Base-by-base conservation (phyloP, 2,329 filamentous ascomycete genomes). In the Monosporascus sp. region DNA sequence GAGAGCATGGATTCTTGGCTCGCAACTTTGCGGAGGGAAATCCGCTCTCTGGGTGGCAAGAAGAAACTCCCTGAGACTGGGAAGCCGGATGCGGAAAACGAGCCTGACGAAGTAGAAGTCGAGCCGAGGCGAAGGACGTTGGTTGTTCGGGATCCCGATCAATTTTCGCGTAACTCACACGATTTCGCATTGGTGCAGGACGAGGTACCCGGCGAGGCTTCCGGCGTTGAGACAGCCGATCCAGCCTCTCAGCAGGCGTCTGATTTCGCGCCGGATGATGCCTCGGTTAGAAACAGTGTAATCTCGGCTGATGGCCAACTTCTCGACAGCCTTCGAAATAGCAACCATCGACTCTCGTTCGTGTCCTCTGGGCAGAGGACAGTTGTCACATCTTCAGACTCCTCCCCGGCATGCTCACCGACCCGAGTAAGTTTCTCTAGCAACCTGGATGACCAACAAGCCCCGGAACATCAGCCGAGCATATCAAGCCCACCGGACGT, bases 1-100 rank as follows among this genome's bases (percentile, higher is more conserved):
- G 82, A 87, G 57, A 85, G 89, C 45, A 89, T 93, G 87, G 86
- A 91, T 55, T 72, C 75, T 44, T 94, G 89, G 89, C 82, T 93
- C 66, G 77, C 78, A 1, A 76, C 79, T 0, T 72, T 93, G 31
- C 80, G 89, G 40, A 78, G 78, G 51, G 85, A 89, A 63, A 91
- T 93, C 50, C 85, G 89, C 60, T 74, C 76, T 6, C 70, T 89
- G 7, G 87, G 87, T 28, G 88, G 88, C 18, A 86, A 81, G 71
- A 85, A 81, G 66, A 75, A 77, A 52, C 66, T 81, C 24, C 80
- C 82, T 0, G 84, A 87, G 63, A 85, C 79, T 4, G 84, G 82
- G 40, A 76, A 72, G 55, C 75, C 76, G 1, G 78, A 78, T 56
- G 55, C 63, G 5, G 75, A 77, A 2, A 71, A 74, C 35, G 60